Percentiles rank a stretch among this genome's conserved stretches.
Evolutionary conservation across 2,329 filamentous ascomycete species (phyloP).

Genomic region (Monilinia polystroma): DNA sequence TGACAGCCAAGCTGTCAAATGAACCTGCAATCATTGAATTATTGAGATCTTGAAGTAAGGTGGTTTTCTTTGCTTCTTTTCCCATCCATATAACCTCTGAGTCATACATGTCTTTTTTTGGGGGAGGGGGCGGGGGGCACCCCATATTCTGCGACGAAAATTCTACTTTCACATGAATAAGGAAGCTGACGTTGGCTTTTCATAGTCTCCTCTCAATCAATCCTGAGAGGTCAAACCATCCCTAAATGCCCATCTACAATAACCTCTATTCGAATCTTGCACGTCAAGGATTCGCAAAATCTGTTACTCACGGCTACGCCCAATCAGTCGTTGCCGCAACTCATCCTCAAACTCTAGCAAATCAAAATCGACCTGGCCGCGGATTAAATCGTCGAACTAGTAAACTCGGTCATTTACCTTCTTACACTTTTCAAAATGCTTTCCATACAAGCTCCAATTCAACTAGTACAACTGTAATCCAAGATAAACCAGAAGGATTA

Average conservation of each 20-base stretch:
- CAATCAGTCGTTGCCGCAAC: constrained; percentile 96
- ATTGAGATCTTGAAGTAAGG: constrained; percentile 35
- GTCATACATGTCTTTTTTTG: constrained; percentile 1
- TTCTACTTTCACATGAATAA: not conserved
- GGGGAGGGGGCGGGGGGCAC: no score
- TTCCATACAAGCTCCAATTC: constrained; percentile 57
- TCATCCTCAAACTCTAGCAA: constrained; percentile 75
- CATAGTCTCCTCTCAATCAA: constrained; percentile 41
- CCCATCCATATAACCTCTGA: not conserved
- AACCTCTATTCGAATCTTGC: constrained; percentile 77
- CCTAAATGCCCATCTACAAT: constrained; percentile 88
- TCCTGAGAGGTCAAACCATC: constrained; percentile 62
- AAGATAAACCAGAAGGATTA: constrained; percentile 65
- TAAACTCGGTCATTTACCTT: constrained; percentile 50
- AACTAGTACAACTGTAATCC: constrained; percentile 45
- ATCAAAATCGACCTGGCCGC: constrained; percentile 65
- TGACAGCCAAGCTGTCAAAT: constrained; percentile 95
- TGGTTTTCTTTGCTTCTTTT: constrained; percentile 22
- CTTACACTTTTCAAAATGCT: constrained; percentile 70
- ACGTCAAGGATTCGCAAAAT: constrained; percentile 96
- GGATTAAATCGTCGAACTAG: constrained; percentile 51
- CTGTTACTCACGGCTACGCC: constrained; percentile 95
- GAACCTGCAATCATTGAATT: constrained; percentile 73
- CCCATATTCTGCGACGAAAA: not conserved
- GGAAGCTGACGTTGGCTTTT: constrained; percentile 23